Percentiles rank a stretch among this genome's conserved stretches.
Evolutionary conservation across 257 asterid species (phyloP).

Genomic region (Przewalskia tangutica): DNA sequence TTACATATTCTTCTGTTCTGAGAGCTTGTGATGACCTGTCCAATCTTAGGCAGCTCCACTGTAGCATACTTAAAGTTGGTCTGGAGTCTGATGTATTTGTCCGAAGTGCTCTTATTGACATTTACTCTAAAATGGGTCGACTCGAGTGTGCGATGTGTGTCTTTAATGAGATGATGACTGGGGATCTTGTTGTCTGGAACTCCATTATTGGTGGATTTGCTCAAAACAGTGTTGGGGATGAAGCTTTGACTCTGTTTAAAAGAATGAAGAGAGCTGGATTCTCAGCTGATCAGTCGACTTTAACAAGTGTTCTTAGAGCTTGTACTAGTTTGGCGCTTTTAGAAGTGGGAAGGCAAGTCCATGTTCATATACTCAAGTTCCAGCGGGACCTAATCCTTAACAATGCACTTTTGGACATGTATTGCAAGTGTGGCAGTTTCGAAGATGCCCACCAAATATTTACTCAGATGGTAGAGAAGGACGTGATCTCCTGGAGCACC

Average conservation of each 20-base stretch:
- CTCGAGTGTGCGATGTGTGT: conserved; percentile 30
- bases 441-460: conserved; percentile 52
- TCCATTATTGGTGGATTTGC: conserved; percentile 86
- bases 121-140: conserved; percentile 59
- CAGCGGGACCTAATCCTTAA: conserved; percentile 58
- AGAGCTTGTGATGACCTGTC: conserved; percentile 54
- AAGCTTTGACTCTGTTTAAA: conserved; percentile 57
- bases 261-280: conserved; percentile 66
- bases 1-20: conserved; percentile 76
- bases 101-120: conserved; percentile 74
- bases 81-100: conserved; percentile 80
- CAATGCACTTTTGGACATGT: conserved; percentile 89
- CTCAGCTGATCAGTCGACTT: conserved; percentile 51
- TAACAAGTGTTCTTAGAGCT: conserved; percentile 74
- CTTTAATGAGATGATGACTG: conserved; percentile 63
- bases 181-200: conserved; percentile 77
- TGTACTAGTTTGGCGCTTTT: conserved; percentile 77
- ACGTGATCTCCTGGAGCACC: conserved; percentile 91
- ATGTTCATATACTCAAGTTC: conserved; percentile 72
- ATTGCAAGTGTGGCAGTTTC: conserved; percentile 82
- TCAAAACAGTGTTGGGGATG: conserved; percentile 75
- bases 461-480: conserved; percentile 53
- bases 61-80: conserved; percentile 65
- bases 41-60: conserved; percentile 50
- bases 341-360: conserved; percentile 80